A percentile compares a stretch with the other conserved stretches of the same genome.
Conservation (phyloP, 495 filamentous ascomycete genomes). For the Penicillium ochrochloron region DNA sequence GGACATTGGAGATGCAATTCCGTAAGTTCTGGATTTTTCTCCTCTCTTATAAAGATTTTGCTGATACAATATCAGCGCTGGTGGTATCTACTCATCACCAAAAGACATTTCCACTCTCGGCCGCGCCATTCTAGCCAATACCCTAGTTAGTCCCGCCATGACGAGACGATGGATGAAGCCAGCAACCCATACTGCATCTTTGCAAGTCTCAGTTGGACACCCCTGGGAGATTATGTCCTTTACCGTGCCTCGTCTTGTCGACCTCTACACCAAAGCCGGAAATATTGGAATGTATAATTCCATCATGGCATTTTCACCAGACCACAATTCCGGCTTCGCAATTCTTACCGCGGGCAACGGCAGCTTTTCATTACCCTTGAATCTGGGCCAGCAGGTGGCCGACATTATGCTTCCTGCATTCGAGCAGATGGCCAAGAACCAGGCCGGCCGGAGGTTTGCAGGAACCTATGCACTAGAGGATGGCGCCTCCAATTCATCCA, state of each 20-base stretch:
- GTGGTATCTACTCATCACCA: conserved; percentile 60
- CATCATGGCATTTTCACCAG: conserved; percentile 50
- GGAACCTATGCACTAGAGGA: conserved; percentile 41
- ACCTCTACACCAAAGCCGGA: conserved; percentile 60
- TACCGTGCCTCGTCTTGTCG: conserved; percentile 34
- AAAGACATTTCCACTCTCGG: conserved; percentile 56
- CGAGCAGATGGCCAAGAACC: conserved; percentile 47
- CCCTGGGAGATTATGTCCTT: conserved; percentile 58
- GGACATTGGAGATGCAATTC: conserved; percentile 44
- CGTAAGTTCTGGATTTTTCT: conserved; percentile 35
- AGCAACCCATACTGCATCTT: conserved; percentile 47
- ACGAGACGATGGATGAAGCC: conserved; percentile 64
- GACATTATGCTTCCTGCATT: conserved; percentile 44
- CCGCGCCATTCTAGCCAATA: conserved; percentile 55
- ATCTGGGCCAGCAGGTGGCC: conserved; percentile 38
- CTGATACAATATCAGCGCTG: conserved; percentile 38
- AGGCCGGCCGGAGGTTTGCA: conserved; percentile 37
- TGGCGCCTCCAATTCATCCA: conserved; percentile 39
- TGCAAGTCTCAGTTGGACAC: conserved; percentile 50
- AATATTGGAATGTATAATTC: conserved; percentile 51
- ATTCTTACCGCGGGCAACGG: conserved; percentile 46
- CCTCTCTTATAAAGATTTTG: background rate
- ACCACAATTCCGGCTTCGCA: conserved; percentile 56
- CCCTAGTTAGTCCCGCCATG: conserved; percentile 44
- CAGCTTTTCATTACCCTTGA: conserved; percentile 19